These are phyloP conservation scores for Syncephalastrum racemosum DNA, from an alignment of 371 early-diverging fungal genomes.

Conservation along the genomic window DNA sequence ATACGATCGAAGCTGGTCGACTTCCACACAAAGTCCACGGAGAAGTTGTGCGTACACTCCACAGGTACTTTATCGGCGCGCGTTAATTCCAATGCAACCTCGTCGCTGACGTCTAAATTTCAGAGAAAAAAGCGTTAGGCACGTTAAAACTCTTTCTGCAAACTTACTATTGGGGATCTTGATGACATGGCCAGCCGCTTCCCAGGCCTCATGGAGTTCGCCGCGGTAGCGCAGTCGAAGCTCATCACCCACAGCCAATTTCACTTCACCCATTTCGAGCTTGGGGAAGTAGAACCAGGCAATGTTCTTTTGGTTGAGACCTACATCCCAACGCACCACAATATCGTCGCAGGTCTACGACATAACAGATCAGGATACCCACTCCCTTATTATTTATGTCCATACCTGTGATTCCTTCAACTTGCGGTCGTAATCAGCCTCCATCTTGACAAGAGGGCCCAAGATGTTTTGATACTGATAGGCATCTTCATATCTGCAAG, in stretches of 20 bases:
- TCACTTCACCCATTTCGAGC: constrained; percentile 89
- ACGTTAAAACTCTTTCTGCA: too few relatives aligned
- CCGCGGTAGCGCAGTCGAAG: constrained; percentile 87
- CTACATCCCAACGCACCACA: constrained; percentile 96
- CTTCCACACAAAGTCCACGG: constrained; percentile 99
- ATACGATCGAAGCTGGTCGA: constrained; percentile 96
- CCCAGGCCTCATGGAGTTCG: constrained; percentile 85
- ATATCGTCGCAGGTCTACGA: constrained; percentile 88
- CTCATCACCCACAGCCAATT: constrained; percentile 96
- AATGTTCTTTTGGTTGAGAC: constrained; percentile 89
- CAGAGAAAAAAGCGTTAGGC: not conserved
- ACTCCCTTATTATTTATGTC: not conserved
- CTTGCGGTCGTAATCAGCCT: constrained; percentile 95
- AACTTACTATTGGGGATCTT: constrained; percentile 89
- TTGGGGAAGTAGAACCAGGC: constrained; percentile 94
- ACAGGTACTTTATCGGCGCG: constrained; percentile 70
- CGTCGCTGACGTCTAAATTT: constrained; percentile 86
- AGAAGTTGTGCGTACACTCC: constrained; percentile 90
- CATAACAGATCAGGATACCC: not conserved
- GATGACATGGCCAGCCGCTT: constrained; percentile 89
- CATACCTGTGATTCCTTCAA: constrained; percentile 89
- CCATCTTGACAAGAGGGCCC: constrained; percentile 94
- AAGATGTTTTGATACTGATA: constrained; percentile 96
- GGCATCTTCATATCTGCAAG: constrained; percentile 88
- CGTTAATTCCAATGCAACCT: constrained; percentile 86